These are phyloP conservation scores for Lepidopterella palustris DNA, from an alignment of 495 filamentous ascomycete species.

Conservation along the genomic window DNA sequence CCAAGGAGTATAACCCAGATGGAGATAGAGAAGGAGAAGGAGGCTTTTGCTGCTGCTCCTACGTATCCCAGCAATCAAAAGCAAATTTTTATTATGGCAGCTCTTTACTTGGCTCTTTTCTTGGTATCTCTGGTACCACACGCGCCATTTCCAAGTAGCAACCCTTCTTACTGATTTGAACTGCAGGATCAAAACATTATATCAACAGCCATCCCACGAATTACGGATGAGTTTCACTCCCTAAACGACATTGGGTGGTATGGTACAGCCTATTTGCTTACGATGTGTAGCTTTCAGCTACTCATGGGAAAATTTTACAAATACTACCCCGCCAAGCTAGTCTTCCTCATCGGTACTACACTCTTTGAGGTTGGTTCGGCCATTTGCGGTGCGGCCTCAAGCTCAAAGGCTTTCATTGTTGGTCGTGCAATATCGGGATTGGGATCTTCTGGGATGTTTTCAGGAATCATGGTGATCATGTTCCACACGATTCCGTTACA, in stretches of 20 bases:
- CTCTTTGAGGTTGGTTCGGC: constrained; percentile 80
- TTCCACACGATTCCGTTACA: constrained; percentile 67
- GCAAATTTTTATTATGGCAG: constrained; percentile 31
- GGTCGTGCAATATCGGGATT: constrained; percentile 81
- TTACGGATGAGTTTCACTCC: constrained; percentile 11
- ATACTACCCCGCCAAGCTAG: constrained; percentile 63
- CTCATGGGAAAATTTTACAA: constrained; percentile 75
- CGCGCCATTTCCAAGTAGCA: background rate
- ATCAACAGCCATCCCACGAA: constrained; percentile 4
- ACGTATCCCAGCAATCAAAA: constrained; percentile 29
- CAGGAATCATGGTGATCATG: constrained; percentile 77
- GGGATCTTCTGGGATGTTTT: constrained; percentile 76
- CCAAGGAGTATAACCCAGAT: background rate
- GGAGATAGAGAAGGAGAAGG: background rate
- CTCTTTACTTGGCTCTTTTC: constrained; percentile 22
- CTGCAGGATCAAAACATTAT: constrained; percentile 8
- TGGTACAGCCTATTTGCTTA: constrained; percentile 24
- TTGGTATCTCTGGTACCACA: background rate
- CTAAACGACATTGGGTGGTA: constrained; percentile 12
- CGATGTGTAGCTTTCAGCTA: constrained; percentile 54
- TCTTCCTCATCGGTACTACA: constrained; percentile 61
- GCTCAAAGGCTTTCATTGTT: constrained; percentile 67
- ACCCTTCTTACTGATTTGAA: background rate
- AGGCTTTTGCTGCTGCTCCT: too few species aligned
- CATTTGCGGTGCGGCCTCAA: constrained; percentile 72